A percentile compares a stretch with the other conserved stretches of the same genome.
phyloP scores from a whole-genome alignment of 139 green algal species.

The Edaphochlamys debaryana region DNA sequence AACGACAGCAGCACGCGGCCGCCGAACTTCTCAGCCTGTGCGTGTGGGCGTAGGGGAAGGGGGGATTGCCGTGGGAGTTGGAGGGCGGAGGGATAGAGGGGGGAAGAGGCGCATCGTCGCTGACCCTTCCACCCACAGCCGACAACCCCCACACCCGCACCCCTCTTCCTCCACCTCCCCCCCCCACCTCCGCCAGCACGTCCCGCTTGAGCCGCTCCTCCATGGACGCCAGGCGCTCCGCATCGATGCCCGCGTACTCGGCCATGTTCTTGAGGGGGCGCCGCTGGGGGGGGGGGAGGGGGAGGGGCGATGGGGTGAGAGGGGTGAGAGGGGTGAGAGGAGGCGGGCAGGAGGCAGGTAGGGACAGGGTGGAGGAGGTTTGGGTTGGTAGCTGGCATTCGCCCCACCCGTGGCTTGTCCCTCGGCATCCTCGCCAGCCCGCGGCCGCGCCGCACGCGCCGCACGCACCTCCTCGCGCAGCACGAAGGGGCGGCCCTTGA shows the following conservation, averaged over 20 bases:
- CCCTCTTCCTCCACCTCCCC: not conserved
- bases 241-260: slow-evolving; percentile 94
- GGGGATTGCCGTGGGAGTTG: no score
- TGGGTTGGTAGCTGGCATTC: no score
- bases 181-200: slow-evolving; percentile 80
- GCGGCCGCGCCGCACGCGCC: no score
- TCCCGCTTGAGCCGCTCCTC: slow-evolving; percentile 91
- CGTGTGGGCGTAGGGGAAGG: no score
- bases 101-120: no score
- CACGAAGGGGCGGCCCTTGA: slow-evolving; percentile 94
- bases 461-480: slow-evolving; percentile 84
- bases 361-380: no score
- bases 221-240: slow-evolving; percentile 87
- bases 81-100: no score
- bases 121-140: no score
- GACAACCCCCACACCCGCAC: not conserved
- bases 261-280: slow-evolving; percentile 94
- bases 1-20: slow-evolving; percentile 84
- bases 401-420: no score
- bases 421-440: not conserved
- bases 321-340: no score
- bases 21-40: slow-evolving; percentile 56
- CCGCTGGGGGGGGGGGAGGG: slow-evolving; percentile 3
- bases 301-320: not conserved
- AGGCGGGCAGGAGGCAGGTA: no score